phyloP scores from a whole-genome alignment of 805 yeast species.

The Candida ficus region DNA sequence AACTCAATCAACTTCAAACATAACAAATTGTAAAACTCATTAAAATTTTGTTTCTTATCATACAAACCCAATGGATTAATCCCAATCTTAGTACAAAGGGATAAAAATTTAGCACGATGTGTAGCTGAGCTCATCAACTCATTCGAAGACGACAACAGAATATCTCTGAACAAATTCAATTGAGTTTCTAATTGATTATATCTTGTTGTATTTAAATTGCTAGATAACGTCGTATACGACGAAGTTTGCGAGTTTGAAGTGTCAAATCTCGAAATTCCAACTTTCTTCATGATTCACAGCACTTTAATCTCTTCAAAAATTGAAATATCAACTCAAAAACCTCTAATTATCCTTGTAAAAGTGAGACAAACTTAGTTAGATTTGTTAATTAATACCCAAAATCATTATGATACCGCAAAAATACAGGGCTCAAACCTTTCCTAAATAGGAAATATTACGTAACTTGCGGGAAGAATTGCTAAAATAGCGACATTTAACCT shows the following conservation, averaged over 20 bases:
- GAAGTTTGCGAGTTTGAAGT: slow-evolving; percentile 3
- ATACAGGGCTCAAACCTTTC: no score
- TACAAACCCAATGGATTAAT: slow-evolving; percentile 8
- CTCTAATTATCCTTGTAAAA: no score
- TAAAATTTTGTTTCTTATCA: slow-evolving; percentile 3
- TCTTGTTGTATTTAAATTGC: slow-evolving; percentile 2
- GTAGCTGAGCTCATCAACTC: slow-evolving; percentile 5
- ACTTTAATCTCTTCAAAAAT: no score
- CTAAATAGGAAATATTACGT: no score
- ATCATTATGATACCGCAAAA: no score
- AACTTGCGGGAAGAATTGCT: no score
- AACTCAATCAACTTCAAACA: slow-evolving; percentile 8
- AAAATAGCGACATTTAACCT: no score
- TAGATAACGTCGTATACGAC: slow-evolving; percentile 6
- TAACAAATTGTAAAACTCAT: slow-evolving; percentile 7
- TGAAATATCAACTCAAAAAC: no score
- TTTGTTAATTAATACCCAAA: no score
- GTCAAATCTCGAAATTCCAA: slow-evolving; percentile 8
- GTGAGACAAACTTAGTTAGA: no score
- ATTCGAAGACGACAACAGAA: slow-evolving; percentile 7
- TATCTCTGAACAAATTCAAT: slow-evolving; percentile 7
- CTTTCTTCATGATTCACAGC: slow-evolving; percentile 6
- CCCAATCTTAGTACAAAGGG: slow-evolving; percentile 7
- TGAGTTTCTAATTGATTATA: slow-evolving; percentile 6
- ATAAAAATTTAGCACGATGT: slow-evolving; percentile 7